Base-by-base conservation (phyloP, 2,329 filamentous ascomycete genomes). In the Epichloe sp. region DNA sequence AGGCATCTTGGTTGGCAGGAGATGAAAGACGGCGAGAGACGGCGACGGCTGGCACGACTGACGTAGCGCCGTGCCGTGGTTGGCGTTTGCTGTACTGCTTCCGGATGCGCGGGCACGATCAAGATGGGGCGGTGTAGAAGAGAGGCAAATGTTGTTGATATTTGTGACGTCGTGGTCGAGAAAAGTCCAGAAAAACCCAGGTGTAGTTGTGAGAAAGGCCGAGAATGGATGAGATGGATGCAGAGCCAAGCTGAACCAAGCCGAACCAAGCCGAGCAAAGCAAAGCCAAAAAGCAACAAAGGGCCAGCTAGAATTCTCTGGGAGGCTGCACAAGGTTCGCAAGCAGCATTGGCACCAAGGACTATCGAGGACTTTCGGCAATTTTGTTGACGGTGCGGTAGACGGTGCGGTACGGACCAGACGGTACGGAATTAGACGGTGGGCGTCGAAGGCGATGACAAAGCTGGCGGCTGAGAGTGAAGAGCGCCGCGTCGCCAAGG, bases 371-470 rank as follows among this genome's bases (percentile, higher is more conserved):
- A 31, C 8, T 31, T 15, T 23, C 8, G 34, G 31, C 10, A 38
- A 23, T 14, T 4, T 11, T 47, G 26, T 47, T 26, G n/a, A 10
- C 23, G 23, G 23, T 6, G 1, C 23, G 23, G 21, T 5, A 23
- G 21, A 23, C 21, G 23, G 23, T 26, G 6, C 23, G 23, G 4
- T 21, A 21, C 6, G 23, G 23, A 7, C 3, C 3, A 19, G 23
- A 23, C 23, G 23, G 23, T 23, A 0, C 23, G 23, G 23, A 1
- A 26, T 7, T 37, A 21, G 40, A 44, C 14, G 43, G 44, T 19
- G 51, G 44, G 37, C 19, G 48, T 47, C 44, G 34, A 31, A 31
- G 46, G 48, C 23, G 51, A 50, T 53, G 44, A 53, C 48, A 50
- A 53, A 47, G 51, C 38, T 31, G 34, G 36, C 37, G 15, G 37